Evolutionary conservation across 768 basidiomycete species (phyloP), one percentile per base, ranked within the genome.

Genomic region (Serendipita indica): DNA sequence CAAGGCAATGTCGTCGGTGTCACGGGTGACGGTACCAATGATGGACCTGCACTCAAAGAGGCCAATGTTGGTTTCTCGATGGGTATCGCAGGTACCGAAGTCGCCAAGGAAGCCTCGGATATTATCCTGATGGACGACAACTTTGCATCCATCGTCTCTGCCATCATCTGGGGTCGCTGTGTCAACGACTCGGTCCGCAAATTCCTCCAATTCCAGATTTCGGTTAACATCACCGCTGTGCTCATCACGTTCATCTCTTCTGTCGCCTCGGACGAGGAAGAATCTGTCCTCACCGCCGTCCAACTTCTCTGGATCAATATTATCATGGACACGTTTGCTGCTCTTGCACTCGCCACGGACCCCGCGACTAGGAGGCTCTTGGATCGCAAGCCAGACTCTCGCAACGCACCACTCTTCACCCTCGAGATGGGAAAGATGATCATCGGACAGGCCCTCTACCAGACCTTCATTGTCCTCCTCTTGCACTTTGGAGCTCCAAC

Each of bases 111-210:
- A 70, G 96, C 96, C 0, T 97, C 94, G 4, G 96, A 99, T 66
- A 96, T 99, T 67, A 93, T 98, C 65, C 81, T 97, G 39, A 96
- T 96, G 93, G 88, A 92, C 68, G 91, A 93, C 71, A 93, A 94
- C 68, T 98, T 99, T 68, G 74, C 89, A 3, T 93, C 89, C 2
- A 93, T 99, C 66, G 90, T 97, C 64, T 85, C 90, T 65, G 96
- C 96, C 59, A 96, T 98, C 65, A 92, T 96, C 76, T 98, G 96
- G 94, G 96, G 96, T 39, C 88, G 96, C 52, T 94, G 91, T 66
- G 94, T 99, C 62, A 99, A 97, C 69, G 96, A 99, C 66, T 83
- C 93, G 0, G 96, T 98, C 56, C 83, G 86, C 68, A 99, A 98
- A 74, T 99, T 98, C 74, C 68, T 99, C 60, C 94, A 97, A 73